phyloP scores from a whole-genome alignment of 1,139 yeast species.

The Hansenula lynferdii region DNA sequence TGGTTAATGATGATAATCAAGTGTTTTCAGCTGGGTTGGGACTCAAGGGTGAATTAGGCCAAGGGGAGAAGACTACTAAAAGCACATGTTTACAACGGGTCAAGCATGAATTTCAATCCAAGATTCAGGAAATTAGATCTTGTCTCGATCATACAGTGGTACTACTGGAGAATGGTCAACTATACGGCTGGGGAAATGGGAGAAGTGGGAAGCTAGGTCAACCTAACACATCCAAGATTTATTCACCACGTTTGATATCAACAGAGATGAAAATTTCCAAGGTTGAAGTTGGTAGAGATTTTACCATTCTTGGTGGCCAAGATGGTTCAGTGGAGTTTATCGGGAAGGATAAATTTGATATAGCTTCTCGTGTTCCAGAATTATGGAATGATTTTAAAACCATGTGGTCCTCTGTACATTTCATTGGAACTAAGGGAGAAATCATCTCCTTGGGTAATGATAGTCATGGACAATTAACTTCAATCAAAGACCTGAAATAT shows the following conservation, averaged over 20 bases:
- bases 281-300: conserved; percentile 43
- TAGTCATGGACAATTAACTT: conserved; percentile 64
- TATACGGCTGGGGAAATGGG: conserved; percentile 82
- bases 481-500: conserved; percentile 13
- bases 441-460: conserved; percentile 65
- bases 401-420: conserved; percentile 85
- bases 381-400: conserved; percentile 29
- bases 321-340: conserved; percentile 12
- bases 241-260: conserved; percentile 22
- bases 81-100: conserved; percentile 16
- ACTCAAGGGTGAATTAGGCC: conserved; percentile 70
- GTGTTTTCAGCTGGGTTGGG: conserved; percentile 61
- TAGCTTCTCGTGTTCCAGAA: conserved; percentile 9
- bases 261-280: conserved; percentile 14
- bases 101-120: too few relatives aligned
- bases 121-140: too few relatives aligned
- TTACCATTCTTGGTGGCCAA: conserved; percentile 24
- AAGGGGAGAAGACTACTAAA: conserved; percentile 30
- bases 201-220: conserved; percentile 64
- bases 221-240: conserved; percentile 10
- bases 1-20: conserved; percentile 37
- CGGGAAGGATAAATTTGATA: conserved; percentile 28
- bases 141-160: conserved; percentile 58
- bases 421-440: conserved; percentile 22
- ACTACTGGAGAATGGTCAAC: conserved; percentile 33